A percentile compares a stretch with the other conserved stretches of the same genome.
phyloP scores from a whole-genome alignment of 1,284 basidiomycete genomes.

The Exobasidium rhododendri region DNA sequence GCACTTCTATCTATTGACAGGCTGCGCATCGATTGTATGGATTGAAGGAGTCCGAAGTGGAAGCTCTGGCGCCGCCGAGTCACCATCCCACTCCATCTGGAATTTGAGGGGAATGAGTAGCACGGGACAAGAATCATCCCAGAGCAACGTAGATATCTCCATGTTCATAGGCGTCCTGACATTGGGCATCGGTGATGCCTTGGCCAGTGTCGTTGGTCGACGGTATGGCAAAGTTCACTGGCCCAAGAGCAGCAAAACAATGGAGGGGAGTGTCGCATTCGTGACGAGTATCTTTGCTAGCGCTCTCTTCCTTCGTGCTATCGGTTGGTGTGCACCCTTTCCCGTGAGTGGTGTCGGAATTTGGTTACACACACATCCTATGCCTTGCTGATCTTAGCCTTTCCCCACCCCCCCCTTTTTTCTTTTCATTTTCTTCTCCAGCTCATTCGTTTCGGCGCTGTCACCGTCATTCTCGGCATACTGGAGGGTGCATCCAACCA shows the following conservation, averaged over 20 bases:
- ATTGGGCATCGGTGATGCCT: conserved; percentile 87
- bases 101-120: too few species aligned
- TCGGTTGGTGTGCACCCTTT: conserved; percentile 58
- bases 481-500: conserved; percentile 51
- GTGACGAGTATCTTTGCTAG: conserved; percentile 67
- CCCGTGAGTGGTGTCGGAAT: conserved; percentile 17
- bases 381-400: background rate
- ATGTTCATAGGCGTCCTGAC: conserved; percentile 75
- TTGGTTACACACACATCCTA: background rate
- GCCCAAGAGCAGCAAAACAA: conserved; percentile 81
- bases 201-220: conserved; percentile 88
- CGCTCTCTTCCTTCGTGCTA: conserved; percentile 69
- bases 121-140: background rate
- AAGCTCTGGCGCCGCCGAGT: background rate
- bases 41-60: conserved; percentile 64
- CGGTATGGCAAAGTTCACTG: conserved; percentile 74
- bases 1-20: conserved; percentile 93
- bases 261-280: conserved; percentile 87
- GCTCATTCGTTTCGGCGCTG: conserved; percentile 24
- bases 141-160: background rate
- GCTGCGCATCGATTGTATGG: conserved; percentile 91
- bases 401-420: background rate
- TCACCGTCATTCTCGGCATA: conserved; percentile 31
- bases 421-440: conserved; percentile 8
- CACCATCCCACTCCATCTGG: background rate